Evolutionary conservation across 2,329 filamentous ascomycete genomes (phyloP).

Genomic region (Fusarium sp.): DNA sequence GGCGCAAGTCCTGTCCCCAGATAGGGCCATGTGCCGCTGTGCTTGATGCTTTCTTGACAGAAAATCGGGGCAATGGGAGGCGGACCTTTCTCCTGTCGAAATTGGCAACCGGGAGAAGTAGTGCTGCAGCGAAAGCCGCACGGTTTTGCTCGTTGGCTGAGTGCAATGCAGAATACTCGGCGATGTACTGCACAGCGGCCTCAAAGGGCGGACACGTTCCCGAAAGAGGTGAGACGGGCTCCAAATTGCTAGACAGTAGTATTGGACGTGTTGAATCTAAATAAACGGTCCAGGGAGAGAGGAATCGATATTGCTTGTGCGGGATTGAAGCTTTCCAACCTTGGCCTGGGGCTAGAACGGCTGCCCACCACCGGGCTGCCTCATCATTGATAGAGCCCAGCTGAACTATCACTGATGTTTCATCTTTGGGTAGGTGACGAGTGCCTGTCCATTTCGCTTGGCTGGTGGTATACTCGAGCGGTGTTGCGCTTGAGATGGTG

Average conservation of each 20-base stretch:
- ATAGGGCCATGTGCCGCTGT: not conserved
- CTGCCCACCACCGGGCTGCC: slow-evolving; percentile 19
- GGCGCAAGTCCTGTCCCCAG: too few species aligned
- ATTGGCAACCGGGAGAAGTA: slow-evolving; percentile 3
- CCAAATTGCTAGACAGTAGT: not conserved
- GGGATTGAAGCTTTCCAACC: slow-evolving; percentile 19
- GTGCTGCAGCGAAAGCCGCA: slow-evolving; percentile 1
- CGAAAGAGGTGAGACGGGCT: not conserved
- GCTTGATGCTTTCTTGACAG: not conserved
- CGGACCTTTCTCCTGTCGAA: slow-evolving; percentile 1
- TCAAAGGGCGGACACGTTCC: not conserved
- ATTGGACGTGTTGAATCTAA: not conserved
- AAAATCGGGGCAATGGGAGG: not conserved
- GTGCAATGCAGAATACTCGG: not conserved
- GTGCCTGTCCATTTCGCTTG: not conserved
- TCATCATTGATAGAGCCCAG: not conserved
- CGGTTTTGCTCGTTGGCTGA: not conserved
- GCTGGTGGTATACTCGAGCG: slow-evolving; percentile 12
- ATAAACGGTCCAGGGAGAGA: slow-evolving; percentile 15
- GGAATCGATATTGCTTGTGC: slow-evolving; percentile 2
- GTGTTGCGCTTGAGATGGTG: slow-evolving; percentile 3
- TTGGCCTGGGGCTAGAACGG: slow-evolving; percentile 14
- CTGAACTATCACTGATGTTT: not conserved
- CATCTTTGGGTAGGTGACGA: not conserved
- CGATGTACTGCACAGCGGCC: not conserved